A percentile compares a stretch with the other conserved stretches of the same genome.
phyloP scores from a whole-genome alignment of 192 early-diverging fungal species.

The Piromyces sp. region DNA sequence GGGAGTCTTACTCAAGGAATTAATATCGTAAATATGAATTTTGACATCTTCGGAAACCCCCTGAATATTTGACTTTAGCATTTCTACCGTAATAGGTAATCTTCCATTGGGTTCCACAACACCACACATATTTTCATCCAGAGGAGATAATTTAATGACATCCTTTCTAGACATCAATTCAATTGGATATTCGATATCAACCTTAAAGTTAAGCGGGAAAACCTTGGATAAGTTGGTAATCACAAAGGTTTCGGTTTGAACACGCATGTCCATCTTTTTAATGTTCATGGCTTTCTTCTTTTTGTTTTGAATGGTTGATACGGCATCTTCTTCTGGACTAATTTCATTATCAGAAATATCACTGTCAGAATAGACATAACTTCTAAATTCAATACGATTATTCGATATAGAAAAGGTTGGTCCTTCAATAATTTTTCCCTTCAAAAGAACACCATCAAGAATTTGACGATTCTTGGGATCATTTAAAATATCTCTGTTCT shows the following conservation, averaged over 20 bases:
- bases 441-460: constrained; percentile 45
- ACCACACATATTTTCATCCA: constrained; percentile 38
- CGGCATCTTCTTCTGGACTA: neutral
- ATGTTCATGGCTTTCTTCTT: neutral
- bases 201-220: constrained; percentile 47
- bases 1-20: constrained; percentile 36
- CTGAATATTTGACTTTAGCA: constrained; percentile 35
- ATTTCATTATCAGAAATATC: constrained; percentile 24
- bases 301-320: neutral
- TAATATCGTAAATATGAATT: constrained; percentile 46
- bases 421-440: constrained; percentile 44
- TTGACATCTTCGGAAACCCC: constrained; percentile 62
- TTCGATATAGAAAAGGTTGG: constrained; percentile 50
- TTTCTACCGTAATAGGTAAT: constrained; percentile 32
- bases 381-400: constrained; percentile 48
- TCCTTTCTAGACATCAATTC: constrained; percentile 41
- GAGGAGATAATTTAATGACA: constrained; percentile 34
- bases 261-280: neutral
- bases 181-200: constrained; percentile 53
- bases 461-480: constrained; percentile 13
- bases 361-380: constrained; percentile 29
- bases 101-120: constrained; percentile 35
- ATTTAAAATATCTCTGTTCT: neutral
- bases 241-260: constrained; percentile 22
- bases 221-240: constrained; percentile 46